phyloP scores from a whole-genome alignment of 148 eudicot genomes.

The Cornus controversa region DNA sequence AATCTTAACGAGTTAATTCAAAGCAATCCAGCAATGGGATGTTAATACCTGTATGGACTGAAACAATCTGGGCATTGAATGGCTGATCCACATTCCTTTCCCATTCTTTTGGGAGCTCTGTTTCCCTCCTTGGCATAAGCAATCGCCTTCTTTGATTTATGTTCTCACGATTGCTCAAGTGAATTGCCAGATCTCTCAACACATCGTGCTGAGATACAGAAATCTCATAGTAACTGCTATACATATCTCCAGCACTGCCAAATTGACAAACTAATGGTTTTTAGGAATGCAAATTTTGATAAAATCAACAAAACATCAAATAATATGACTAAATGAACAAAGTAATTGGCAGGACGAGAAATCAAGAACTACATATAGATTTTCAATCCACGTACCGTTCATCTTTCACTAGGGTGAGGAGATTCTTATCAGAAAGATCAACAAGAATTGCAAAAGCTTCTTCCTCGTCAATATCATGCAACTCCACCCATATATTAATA shows the following conservation, averaged over 20 bases:
- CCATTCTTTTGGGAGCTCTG: conserved; percentile 72
- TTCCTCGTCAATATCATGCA: conserved; percentile 65
- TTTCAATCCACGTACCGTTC: conserved; percentile 42
- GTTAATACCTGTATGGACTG: conserved; percentile 66
- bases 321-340: not conserved
- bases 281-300: not conserved
- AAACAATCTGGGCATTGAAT: conserved; percentile 64
- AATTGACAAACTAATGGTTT: conserved; percentile 5
- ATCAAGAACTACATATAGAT: not conserved
- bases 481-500: conserved; percentile 75
- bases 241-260: conserved; percentile 72
- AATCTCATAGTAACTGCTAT: conserved; percentile 67
- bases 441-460: conserved; percentile 79
- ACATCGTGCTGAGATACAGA: conserved; percentile 87
- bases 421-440: conserved; percentile 81
- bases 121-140: conserved; percentile 78
- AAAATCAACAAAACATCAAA: not conserved
- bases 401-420: conserved; percentile 67
- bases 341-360: not conserved
- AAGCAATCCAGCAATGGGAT: conserved; percentile 2
- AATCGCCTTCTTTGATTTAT: conserved; percentile 54
- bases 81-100: conserved; percentile 65
- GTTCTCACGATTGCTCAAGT: conserved; percentile 47
- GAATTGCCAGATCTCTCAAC: conserved; percentile 76
- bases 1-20: no score